phyloP scores from a whole-genome alignment of 495 filamentous ascomycete genomes.

The Penicillium maclennaniae region DNA sequence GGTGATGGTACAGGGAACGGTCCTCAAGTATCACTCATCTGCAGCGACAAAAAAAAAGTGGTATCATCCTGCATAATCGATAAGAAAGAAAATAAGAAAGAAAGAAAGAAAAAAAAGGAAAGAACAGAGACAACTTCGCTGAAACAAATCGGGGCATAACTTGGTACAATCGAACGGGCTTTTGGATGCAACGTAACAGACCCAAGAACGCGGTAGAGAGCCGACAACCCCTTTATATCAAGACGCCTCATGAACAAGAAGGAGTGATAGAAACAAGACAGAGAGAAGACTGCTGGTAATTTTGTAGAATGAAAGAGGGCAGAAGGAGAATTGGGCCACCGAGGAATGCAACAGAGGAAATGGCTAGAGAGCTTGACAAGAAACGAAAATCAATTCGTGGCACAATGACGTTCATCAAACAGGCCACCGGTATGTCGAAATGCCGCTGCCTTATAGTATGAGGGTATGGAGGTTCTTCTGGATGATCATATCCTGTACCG shows the following conservation, averaged over 20 bases:
- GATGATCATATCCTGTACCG: conserved; percentile 98
- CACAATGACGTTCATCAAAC: conserved; percentile 25
- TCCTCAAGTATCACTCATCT: conserved; percentile 25
- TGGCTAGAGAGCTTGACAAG: conserved; percentile 24
- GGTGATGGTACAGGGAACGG: conserved; percentile 24
- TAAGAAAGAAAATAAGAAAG: conserved; percentile 7
- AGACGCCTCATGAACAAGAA: conserved; percentile 23
- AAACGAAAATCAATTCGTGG: conserved; percentile 21
- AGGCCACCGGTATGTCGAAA: conserved; percentile 18
- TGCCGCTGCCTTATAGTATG: conserved; percentile 66
- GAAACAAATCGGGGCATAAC: conserved; percentile 17
- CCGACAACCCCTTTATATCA: conserved; percentile 23
- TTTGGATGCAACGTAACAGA: conserved; percentile 30
- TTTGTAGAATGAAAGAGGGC: conserved; percentile 15
- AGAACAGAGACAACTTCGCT: conserved; percentile 20
- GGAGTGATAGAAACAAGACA: background rate
- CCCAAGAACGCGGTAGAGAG: conserved; percentile 21
- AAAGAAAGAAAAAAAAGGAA: conserved; percentile 7
- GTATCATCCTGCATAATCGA: conserved; percentile 39
- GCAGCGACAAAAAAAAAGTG: conserved; percentile 30
- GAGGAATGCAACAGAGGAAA: conserved; percentile 26
- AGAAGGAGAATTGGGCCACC: conserved; percentile 21
- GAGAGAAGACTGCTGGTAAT: conserved; percentile 12
- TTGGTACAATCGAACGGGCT: conserved; percentile 21
- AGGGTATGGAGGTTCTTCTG: conserved; percentile 93